Evolutionary conservation across 345 rosid genomes (phyloP).

Genomic region (Turritis glabra): DNA sequence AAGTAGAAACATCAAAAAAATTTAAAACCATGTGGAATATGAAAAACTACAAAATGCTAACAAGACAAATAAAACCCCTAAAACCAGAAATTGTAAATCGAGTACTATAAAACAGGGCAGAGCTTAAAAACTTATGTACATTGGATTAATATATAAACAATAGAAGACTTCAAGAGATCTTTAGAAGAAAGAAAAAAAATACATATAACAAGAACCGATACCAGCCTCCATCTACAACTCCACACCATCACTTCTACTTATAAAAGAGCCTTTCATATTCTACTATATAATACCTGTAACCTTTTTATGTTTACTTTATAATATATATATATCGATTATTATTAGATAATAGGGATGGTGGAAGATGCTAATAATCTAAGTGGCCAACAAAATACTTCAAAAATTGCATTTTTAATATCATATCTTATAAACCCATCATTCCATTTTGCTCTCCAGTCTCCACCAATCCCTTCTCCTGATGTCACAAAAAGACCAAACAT

Average conservation of each 20-base stretch:
- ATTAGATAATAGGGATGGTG: slow-evolving; percentile 23
- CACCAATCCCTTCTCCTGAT: slow-evolving; percentile 3
- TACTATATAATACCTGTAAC: slow-evolving; percentile 26
- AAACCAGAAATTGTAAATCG: no score
- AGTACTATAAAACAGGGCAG: background rate
- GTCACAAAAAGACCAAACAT: background rate
- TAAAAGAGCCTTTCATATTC: slow-evolving; percentile 24
- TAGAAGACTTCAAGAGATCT: slow-evolving; percentile 1
- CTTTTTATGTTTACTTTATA: slow-evolving; percentile 32
- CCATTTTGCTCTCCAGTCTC: slow-evolving; percentile 24
- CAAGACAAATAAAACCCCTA: background rate
- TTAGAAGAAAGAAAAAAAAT: background rate
- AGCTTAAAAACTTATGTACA: slow-evolving; percentile 31
- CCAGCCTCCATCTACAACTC: slow-evolving; percentile 27
- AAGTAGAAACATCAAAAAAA: background rate
- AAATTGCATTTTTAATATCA: slow-evolving; percentile 33
- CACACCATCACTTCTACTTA: slow-evolving; percentile 31
- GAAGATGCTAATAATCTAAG: slow-evolving; percentile 32
- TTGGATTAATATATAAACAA: slow-evolving; percentile 35
- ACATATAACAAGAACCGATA: slow-evolving; percentile 24
- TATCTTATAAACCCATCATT: slow-evolving; percentile 15
- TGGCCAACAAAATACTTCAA: slow-evolving; percentile 36
- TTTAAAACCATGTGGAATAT: background rate
- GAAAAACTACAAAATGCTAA: background rate
- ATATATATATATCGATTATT: slow-evolving; percentile 26